These are phyloP conservation scores for Xylaria sp. DNA, from an alignment of 2,329 filamentous ascomycete species.

Conservation along the genomic window DNA sequence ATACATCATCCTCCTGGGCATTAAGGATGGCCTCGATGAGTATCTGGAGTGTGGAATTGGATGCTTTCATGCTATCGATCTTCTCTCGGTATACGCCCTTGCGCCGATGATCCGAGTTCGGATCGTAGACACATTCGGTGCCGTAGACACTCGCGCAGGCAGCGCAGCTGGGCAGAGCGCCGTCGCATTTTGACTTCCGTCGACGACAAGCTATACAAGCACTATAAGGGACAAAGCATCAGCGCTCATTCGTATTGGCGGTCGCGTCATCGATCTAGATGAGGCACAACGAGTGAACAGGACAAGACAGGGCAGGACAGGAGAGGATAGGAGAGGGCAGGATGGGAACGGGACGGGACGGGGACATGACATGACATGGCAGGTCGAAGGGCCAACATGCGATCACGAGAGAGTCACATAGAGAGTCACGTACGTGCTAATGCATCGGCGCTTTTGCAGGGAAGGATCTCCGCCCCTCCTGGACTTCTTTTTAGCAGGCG, in stretches of 20 bases:
- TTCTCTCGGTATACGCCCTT: conserved; percentile 98
- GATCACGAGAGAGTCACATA: conserved; percentile 8
- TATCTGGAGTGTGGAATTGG: conserved; percentile 88
- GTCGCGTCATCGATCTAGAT: not conserved
- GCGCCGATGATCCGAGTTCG: conserved; percentile 92
- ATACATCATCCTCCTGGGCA: conserved; percentile 86
- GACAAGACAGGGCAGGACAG: not conserved
- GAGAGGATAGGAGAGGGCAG: not conserved
- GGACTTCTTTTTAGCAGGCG: conserved; percentile 59
- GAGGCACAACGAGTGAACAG: not conserved
- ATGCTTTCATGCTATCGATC: conserved; percentile 85
- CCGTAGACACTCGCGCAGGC: conserved; percentile 96
- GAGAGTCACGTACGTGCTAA: conserved; percentile 67
- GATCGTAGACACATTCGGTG: conserved; percentile 92
- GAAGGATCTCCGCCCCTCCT: conserved; percentile 59
- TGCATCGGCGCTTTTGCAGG: conserved; percentile 76
- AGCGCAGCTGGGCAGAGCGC: conserved; percentile 88
- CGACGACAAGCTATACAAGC: conserved; percentile 83
- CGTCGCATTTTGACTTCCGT: conserved; percentile 90
- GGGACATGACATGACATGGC: not conserved
- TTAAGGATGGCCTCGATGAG: conserved; percentile 93
- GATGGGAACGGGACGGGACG: not conserved
- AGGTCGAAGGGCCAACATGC: not conserved
- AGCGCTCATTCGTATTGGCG: conserved; percentile 10
- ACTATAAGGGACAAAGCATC: conserved; percentile 26